Evolutionary conservation across 768 basidiomycete species (phyloP), one percentile per base, ranked within the genome.

Genomic region (Pilatotrama ljubarskyi): DNA sequence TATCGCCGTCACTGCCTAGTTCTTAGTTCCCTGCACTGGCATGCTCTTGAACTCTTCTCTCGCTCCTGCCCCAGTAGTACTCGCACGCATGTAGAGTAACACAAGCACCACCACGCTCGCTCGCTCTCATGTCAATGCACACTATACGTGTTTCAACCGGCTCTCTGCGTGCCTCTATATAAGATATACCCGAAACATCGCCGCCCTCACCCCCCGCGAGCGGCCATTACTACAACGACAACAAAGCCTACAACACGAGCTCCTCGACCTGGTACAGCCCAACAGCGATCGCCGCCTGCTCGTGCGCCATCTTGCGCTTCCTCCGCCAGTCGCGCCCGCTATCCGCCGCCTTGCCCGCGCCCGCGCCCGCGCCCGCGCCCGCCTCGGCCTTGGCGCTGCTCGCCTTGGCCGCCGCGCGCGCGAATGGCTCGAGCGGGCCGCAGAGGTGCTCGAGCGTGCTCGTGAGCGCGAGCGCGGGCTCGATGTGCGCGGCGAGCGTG

Each of bases 221-320:
- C 29, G 5, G 29, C 29, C 29, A 32, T 32, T 32, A 4, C 29
- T 5, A 32, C 29, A 32, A n/a, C n/a, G n/a, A n/a, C n/a, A 32
- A 32, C 29, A 32, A 32, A 32, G 0, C 17, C 50, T 57, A 66
- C 55, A 66, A 40, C 53, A 71, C 61, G 5, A 93, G 75, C 66
- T 90, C 87, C 65, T 92, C 90, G 60, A 92, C 68, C 71, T 83
- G 85, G 72, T 92, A 91, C 64, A 84, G 65, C 20, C 88, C 87
- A 55, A 90, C 76, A 35, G 77, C 78, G 55, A 84, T 75, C 29
- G 74, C 77, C 18, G 78, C 77, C 59, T 79, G 81, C 63, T 84
- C 82, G 36, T 78, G 79, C n/a, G 76, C 77, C 62, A 77, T 72
- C 70, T 81, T 85, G 68, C 75, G 78, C 67, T 83, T 64, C 56